Conservation (phyloP, 2,329 filamentous ascomycete genomes). For the Ciborinia camelliae region DNA sequence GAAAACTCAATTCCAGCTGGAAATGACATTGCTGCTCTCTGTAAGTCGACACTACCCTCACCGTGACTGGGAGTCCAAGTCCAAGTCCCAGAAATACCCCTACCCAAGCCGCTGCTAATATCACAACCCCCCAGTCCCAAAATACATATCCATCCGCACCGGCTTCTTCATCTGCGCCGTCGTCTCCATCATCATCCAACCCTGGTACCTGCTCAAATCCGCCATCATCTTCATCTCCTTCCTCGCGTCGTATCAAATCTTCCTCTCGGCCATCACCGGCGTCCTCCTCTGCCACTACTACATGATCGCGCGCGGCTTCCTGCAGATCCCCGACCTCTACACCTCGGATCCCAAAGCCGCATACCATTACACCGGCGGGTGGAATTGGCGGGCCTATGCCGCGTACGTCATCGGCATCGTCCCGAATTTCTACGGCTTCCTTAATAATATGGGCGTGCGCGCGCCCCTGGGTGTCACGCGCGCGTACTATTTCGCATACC, state of each 20-base stretch:
- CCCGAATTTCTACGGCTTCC: slow-evolving; percentile 44
- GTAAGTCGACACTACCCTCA: neutral
- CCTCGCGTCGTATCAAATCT: slow-evolving; percentile 44
- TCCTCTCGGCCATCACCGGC: slow-evolving; percentile 43
- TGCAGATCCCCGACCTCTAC: slow-evolving; percentile 40
- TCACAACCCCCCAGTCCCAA: slow-evolving; percentile 32
- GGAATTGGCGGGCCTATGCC: slow-evolving; percentile 38
- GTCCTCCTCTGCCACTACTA: slow-evolving; percentile 45
- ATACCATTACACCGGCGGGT: slow-evolving; percentile 40
- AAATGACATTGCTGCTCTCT: slow-evolving; percentile 40
- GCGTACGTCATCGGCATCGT: slow-evolving; percentile 40
- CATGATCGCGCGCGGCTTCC: slow-evolving; percentile 39
- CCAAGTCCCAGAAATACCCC: neutral
- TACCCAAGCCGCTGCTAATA: neutral
- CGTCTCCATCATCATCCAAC: slow-evolving; percentile 39
- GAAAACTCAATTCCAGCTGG: slow-evolving; percentile 44
- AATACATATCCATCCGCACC: slow-evolving; percentile 41
- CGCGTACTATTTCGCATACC: slow-evolving; percentile 57
- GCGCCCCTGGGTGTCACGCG: slow-evolving; percentile 38
- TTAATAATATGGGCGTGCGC: slow-evolving; percentile 42
- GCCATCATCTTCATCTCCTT: slow-evolving; percentile 42
- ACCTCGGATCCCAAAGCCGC: slow-evolving; percentile 33
- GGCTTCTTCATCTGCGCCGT: slow-evolving; percentile 42
- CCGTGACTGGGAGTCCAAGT: too few relatives aligned
- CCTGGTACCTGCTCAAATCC: slow-evolving; percentile 40